Evolutionary conservation across 495 filamentous ascomycete genomes (phyloP), one percentile per base, ranked within the genome.

Genomic region (Penicillium paradoxum): DNA sequence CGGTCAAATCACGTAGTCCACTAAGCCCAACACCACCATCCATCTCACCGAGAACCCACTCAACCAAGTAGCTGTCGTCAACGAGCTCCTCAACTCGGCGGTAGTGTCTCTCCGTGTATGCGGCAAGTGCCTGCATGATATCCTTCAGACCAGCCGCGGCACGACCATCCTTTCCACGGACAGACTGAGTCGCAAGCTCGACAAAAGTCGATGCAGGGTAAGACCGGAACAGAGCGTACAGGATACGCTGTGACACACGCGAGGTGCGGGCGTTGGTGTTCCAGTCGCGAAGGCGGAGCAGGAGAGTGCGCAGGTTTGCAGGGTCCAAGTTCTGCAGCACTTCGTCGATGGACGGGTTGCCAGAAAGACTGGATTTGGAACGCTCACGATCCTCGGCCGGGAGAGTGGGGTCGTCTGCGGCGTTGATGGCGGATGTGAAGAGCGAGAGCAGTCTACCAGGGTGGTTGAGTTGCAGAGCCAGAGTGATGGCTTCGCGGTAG

Each of bases 51-150:
- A 99, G 74, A 39, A 93, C 88, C 77, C 91, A 97, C 68, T 95
- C 90, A 9, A 99, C 81, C 54, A 99, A 70, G 68, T 88, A 97
- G 63, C 90, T 95, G 72, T 97, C 92, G 68, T 97, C 91, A n/a
- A 87, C 80, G 45, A 96, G 72, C 58, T 91, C 89, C 64, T 96
- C 91, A 54, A 92, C 76, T 44, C 91, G 78, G 64, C 83, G 83
- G 62, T 93, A 95, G 66, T 97, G 93, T 56, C 90, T 78, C 76
- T 97, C 89, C 0, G 90, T 96, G 64, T 99, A 97, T 8, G 84
- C 84, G 63, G 79, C 81, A 54, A 99, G 69, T 15, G 82, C 95
- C 61, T 89, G 85, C 47, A 96, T 66, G 30, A 97, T 85, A 59
- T 96, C 90, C 67, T 84, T 88, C 60, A 91, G 59, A 41, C 84